Base-by-base conservation (phyloP, 495 filamentous ascomycete species). In the Monascus purpureus region DNA sequence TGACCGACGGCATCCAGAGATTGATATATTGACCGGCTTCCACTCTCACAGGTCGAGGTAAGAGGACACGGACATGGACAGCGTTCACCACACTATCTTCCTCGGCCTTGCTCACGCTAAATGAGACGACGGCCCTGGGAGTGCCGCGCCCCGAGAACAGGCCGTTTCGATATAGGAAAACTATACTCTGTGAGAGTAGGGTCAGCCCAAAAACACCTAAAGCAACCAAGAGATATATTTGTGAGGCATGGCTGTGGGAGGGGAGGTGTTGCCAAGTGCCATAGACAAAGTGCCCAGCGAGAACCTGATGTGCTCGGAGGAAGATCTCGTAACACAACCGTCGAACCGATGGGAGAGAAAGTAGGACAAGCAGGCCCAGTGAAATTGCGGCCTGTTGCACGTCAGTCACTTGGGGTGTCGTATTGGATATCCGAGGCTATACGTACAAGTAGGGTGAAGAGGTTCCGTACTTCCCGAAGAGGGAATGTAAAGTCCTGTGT, bases 11-110 rank as follows among this genome's bases (percentile, higher is more conserved):
- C 8, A 65, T 43, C 45, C 36, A 61, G 13, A 62, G 28, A 31
- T 59, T 57, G 28, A 62, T 52, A 34, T 59, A 62, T 32, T 62
- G 39, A 13, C 58, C 46, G 25, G 52, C 41, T 28, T 55, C 30
- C 6, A 65, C 32, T n/a, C 36, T 43, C 13, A 55, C 12, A 12
- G 48, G 44, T 13, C 42, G 29, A 32, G 47, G 34, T 26, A 49
- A 38, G 12, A 41, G 15, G 25, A 57, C 18, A 13, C 38, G 39
- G 13, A 53, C n/a, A n/a, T n/a, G n/a, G n/a, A n/a, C n/a, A n/a
- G n/a, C n/a, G n/a, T n/a, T 45, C 18, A 28, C 31, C 29, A 23
- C 31, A 26, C 31, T 33, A 8, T 41, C 38, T 34, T 40, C n/a
- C n/a, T n/a, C n/a, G n/a, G n/a, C n/a, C n/a, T n/a, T n/a, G n/a